These are phyloP conservation scores for Mycena haematopus DNA, from an alignment of 768 basidiomycete genomes.

Conservation along the genomic window DNA sequence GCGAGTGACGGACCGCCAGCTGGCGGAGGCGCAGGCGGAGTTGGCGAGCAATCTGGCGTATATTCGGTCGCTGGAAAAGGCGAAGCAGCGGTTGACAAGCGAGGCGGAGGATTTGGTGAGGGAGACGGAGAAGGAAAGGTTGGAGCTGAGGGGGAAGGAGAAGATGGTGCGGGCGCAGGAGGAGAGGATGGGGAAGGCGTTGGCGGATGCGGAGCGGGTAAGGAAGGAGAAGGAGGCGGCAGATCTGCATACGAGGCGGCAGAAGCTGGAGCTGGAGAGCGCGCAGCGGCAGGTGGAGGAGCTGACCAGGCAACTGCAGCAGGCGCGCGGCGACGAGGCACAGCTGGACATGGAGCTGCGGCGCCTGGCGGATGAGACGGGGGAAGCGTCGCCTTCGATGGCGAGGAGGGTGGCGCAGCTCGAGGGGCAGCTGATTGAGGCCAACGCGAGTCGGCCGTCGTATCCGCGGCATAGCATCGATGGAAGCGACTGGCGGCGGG, in stretches of 20 bases:
- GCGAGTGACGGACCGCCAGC: slow-evolving; percentile 89
- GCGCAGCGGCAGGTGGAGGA: slow-evolving; percentile 63
- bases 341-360: slow-evolving; percentile 72
- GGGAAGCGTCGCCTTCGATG: slow-evolving; percentile 53
- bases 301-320: slow-evolving; percentile 56
- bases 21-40: slow-evolving; percentile 81
- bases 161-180: slow-evolving; percentile 69
- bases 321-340: slow-evolving; percentile 66
- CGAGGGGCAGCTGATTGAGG: slow-evolving; percentile 65
- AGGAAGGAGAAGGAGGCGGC: slow-evolving; percentile 67
- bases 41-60: slow-evolving; percentile 74
- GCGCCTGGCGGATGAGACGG: slow-evolving; percentile 65
- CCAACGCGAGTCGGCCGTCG: slow-evolving; percentile 51
- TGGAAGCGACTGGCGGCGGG: slow-evolving; percentile 80
- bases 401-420: slow-evolving; percentile 68
- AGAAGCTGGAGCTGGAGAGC: slow-evolving; percentile 67
- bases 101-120: slow-evolving; percentile 86
- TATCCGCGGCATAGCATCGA: slow-evolving; percentile 72
- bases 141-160: slow-evolving; percentile 70
- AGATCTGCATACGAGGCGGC: slow-evolving; percentile 63
- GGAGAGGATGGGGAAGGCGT: slow-evolving; percentile 60
- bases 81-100: slow-evolving; percentile 70
- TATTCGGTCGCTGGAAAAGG: slow-evolving; percentile 87
- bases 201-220: slow-evolving; percentile 71
- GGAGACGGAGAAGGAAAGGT: slow-evolving; percentile 74